Conservation (phyloP, 352 stramenopile genomes). For the Thraustochytrium striatum region DNA sequence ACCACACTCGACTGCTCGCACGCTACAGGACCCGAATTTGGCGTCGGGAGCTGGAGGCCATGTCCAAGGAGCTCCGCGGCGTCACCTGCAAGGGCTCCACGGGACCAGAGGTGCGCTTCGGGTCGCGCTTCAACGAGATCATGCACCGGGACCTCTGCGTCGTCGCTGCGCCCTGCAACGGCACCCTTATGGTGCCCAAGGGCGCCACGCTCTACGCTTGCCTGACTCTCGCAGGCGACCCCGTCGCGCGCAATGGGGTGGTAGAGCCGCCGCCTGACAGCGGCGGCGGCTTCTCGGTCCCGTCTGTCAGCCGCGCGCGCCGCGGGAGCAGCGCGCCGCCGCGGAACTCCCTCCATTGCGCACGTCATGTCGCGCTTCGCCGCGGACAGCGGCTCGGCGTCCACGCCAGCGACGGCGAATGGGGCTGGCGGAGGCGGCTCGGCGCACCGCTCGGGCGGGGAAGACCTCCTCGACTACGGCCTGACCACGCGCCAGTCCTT, state of each 20-base stretch:
- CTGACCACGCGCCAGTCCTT: not conserved
- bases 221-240: slow-evolving; percentile 19
- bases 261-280: not conserved
- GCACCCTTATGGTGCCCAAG: not conserved
- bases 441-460: no score
- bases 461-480: not conserved
- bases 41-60: not conserved
- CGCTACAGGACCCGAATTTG: slow-evolving; percentile 28
- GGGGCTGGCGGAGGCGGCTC: no score
- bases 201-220: slow-evolving; percentile 15
- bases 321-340: not conserved
- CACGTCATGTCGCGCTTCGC: no score
- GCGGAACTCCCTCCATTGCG: no score
- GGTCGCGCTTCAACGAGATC: not conserved
- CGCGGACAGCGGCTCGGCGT: no score
- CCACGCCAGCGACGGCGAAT: no score
- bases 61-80: not conserved
- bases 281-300: slow-evolving; percentile 6
- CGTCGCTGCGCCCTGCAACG: not conserved
- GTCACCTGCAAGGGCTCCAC: slow-evolving; percentile 1
- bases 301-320: not conserved
- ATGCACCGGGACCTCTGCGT: slow-evolving; percentile 1
- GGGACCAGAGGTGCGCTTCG: not conserved
- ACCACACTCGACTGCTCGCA: slow-evolving; percentile 20
- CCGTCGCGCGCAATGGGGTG: slow-evolving; percentile 12